Percentiles rank a stretch among this genome's conserved stretches.
Evolutionary conservation across 2,329 filamentous ascomycete genomes (phyloP).

Genomic region (Fusarium austroafricanum): DNA sequence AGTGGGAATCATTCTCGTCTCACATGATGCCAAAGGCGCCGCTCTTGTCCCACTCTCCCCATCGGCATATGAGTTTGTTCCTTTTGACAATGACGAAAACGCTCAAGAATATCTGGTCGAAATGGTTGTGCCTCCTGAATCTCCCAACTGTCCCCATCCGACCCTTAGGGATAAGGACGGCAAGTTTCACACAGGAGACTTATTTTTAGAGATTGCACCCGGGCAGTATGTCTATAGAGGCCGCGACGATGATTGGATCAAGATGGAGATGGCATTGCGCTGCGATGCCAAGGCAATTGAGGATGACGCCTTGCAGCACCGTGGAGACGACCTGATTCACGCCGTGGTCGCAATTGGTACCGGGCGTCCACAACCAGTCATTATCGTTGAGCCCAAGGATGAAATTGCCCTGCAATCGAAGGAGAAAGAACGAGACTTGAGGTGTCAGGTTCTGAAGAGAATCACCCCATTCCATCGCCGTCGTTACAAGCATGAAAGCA

Average conservation of each 20-base stretch:
- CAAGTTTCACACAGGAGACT: slow-evolving; percentile 39
- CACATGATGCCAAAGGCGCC: neutral
- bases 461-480: slow-evolving; percentile 34
- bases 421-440: neutral
- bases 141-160: slow-evolving; percentile 27
- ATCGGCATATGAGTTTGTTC: neutral
- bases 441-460: slow-evolving; percentile 21
- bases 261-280: slow-evolving; percentile 36
- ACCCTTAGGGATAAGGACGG: slow-evolving; percentile 22
- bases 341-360: slow-evolving; percentile 28
- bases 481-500: neutral
- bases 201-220: slow-evolving; percentile 37
- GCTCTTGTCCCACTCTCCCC: neutral
- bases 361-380: slow-evolving; percentile 26
- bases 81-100: neutral
- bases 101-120: slow-evolving; percentile 8
- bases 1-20: neutral
- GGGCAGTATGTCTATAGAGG: slow-evolving; percentile 30
- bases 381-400: slow-evolving; percentile 25
- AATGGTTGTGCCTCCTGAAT: slow-evolving; percentile 12
- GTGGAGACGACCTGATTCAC: slow-evolving; percentile 27
- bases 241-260: slow-evolving; percentile 42
- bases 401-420: neutral
- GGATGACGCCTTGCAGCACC: slow-evolving; percentile 19
- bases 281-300: slow-evolving; percentile 39